Percentiles rank a stretch among this genome's conserved stretches.
These are phyloP conservation scores for Plasmodium ovale DNA, from an alignment of 169 alveolate genomes.

Conservation along the genomic window DNA sequence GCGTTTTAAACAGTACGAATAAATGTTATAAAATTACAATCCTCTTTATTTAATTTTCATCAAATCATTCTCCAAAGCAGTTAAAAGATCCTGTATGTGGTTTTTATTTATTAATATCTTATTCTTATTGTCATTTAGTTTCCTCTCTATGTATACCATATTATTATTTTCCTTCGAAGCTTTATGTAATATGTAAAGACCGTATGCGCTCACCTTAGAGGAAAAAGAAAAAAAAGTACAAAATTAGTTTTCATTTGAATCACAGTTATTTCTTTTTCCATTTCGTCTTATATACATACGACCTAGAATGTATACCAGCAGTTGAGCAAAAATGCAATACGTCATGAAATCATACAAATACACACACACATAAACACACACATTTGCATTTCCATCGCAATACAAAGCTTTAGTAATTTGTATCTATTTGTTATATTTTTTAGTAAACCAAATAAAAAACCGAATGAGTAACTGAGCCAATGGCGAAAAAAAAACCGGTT, in stretches of 20 bases:
- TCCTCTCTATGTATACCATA: conserved; percentile 32
- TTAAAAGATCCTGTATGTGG: conserved; percentile 32
- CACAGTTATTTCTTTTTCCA: background rate
- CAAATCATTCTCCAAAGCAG: conserved; percentile 39
- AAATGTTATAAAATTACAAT: conserved; percentile 1
- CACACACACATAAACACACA: background rate
- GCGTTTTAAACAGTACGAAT: background rate
- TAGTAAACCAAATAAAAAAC: conserved; percentile 50
- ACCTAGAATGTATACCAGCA: background rate
- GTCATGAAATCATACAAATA: background rate
- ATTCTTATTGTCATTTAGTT: conserved; percentile 69
- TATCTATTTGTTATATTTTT: background rate
- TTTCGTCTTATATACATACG: background rate
- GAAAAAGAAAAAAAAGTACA: conserved; percentile 17
- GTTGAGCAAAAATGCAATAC: too few species aligned
- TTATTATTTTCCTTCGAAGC: conserved; percentile 71
- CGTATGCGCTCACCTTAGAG: conserved; percentile 60
- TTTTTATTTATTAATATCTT: conserved; percentile 51
- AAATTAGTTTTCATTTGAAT: background rate
- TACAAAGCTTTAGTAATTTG: background rate
- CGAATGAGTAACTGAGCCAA: conserved; percentile 68
- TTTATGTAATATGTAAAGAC: conserved; percentile 44
- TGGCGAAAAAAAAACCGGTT: conserved; percentile 69
- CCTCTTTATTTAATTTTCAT: conserved; percentile 12
- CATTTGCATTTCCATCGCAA: background rate